Evolutionary conservation across 352 stramenopile genomes (phyloP), one percentile per base, ranked within the genome.

Genomic region (Phytophthora ohioensis): DNA sequence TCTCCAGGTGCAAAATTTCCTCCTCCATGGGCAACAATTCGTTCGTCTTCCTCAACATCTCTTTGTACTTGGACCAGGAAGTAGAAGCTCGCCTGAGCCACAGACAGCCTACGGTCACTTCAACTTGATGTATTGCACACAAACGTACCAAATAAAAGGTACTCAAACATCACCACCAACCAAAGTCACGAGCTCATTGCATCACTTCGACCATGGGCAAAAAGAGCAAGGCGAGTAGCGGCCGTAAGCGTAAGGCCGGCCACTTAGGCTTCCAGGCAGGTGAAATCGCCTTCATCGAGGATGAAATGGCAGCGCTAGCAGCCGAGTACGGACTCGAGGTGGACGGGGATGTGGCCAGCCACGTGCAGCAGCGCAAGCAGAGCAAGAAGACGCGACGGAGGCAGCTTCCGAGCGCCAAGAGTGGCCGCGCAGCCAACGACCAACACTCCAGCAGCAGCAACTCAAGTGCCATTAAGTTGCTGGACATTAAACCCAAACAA

Each of bases 251-350:
- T 67, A 92, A 92, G 73, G 81, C 82, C 10, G 85, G 85, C 21
- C 80, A 87, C 73, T 70, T 93, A 57, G 86, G 86, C 58, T 91
- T 95, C 71, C 81, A 92, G 67, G 68, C 78, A 15, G 75, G 63
- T 57, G 85, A 95, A 61, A 92, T 95, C 64, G 87, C 85, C 59
- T 95, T 92, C 75, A 95, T 95, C 45, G 87, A 95, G 59, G 87
- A 95, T 48, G 87, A 95, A 63, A 95, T 95, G 81, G 85, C 82
- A 2, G 86, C 87, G 47, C 76, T 93, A 17, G 87, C 87, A 12
- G 78, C 79, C 54, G 87, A 95, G 76, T 95, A 93, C 67, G 87
- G 87, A 4, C 84, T 95, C 32, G 57, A 85, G 15, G 73, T 95
- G 57, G 85, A 95, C 59, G 57, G 78, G 10, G 85, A 92, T 43